phyloP scores from a whole-genome alignment of 192 early-diverging fungal genomes.

The Mortierella claussenii region DNA sequence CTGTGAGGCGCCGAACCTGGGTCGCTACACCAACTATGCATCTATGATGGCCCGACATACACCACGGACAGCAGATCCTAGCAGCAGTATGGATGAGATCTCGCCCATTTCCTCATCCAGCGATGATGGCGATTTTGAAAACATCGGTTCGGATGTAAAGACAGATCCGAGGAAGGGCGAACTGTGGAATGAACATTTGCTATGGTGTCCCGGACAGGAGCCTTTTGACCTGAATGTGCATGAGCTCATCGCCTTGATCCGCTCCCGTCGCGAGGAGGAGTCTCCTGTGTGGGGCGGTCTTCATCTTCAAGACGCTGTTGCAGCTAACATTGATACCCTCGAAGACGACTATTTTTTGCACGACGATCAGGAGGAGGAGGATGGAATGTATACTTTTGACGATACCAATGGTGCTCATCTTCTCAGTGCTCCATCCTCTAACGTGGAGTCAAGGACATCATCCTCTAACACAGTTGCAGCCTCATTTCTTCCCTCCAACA shows the following conservation, averaged over 20 bases:
- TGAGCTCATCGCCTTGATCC: conserved; percentile 31
- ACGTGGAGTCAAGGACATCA: neutral
- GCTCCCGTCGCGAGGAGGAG: conserved; percentile 38
- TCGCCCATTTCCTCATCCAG: conserved; percentile 13
- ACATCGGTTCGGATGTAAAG: conserved; percentile 6
- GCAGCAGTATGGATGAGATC: neutral
- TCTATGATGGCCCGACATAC: conserved; percentile 14
- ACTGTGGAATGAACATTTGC: conserved; percentile 10
- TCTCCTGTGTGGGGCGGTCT: conserved; percentile 41
- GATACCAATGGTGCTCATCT: neutral
- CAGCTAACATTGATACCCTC: conserved; percentile 14
- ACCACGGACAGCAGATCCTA: neutral
- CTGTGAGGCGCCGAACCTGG: conserved; percentile 58
- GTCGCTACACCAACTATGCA: conserved; percentile 57
- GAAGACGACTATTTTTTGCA: conserved; percentile 43
- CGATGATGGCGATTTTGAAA: conserved; percentile 37
- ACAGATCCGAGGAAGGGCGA: neutral
- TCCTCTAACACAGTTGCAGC: neutral
- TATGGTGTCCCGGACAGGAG: conserved; percentile 43
- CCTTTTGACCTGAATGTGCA: conserved; percentile 37
- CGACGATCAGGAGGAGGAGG: conserved; percentile 47
- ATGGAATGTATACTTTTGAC: conserved; percentile 36
- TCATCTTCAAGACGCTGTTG: conserved; percentile 39
- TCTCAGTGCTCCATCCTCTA: neutral
- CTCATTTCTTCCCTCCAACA: neutral